These are phyloP conservation scores for Eucalyptus viminalis DNA, from an alignment of 345 rosid species.

Conservation along the genomic window DNA sequence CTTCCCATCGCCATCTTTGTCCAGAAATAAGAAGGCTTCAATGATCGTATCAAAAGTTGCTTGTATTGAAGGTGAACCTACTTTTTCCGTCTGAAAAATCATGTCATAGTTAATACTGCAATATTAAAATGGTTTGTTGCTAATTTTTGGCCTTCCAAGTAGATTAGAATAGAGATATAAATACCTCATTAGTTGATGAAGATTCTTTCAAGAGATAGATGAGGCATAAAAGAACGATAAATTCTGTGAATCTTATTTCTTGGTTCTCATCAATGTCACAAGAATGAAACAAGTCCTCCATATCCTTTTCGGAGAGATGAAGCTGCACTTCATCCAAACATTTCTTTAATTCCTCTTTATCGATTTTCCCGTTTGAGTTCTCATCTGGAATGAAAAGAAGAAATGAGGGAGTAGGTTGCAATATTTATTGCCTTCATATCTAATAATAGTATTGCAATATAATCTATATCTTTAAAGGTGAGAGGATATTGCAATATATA, in stretches of 20 bases:
- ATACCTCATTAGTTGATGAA: conserved; percentile 8
- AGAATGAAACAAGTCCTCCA: conserved; percentile 59
- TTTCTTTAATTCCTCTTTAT: conserved; percentile 49
- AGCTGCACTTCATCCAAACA: conserved; percentile 54
- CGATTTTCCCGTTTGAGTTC: conserved; percentile 60
- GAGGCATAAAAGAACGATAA: conserved; percentile 70
- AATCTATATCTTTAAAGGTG: background rate
- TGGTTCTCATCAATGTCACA: conserved; percentile 73
- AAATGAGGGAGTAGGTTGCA: background rate
- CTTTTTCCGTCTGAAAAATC: conserved; percentile 25
- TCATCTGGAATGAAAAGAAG: conserved; percentile 28
- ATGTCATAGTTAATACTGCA: background rate
- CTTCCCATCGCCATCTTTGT: conserved; percentile 71
- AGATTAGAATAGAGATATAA: background rate
- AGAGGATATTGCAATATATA: background rate
- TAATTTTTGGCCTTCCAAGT: background rate
- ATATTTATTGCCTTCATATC: background rate
- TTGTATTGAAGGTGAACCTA: conserved; percentile 37
- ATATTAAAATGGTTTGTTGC: background rate
- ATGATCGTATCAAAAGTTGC: conserved; percentile 62
- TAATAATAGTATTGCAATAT: background rate
- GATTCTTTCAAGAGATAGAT: conserved; percentile 53
- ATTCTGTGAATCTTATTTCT: conserved; percentile 81
- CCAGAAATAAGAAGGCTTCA: conserved; percentile 73
- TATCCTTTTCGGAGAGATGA: conserved; percentile 43